Evolutionary conservation across 805 yeast species (phyloP).

Genomic region (Saccharomycopsis fermentans): DNA sequence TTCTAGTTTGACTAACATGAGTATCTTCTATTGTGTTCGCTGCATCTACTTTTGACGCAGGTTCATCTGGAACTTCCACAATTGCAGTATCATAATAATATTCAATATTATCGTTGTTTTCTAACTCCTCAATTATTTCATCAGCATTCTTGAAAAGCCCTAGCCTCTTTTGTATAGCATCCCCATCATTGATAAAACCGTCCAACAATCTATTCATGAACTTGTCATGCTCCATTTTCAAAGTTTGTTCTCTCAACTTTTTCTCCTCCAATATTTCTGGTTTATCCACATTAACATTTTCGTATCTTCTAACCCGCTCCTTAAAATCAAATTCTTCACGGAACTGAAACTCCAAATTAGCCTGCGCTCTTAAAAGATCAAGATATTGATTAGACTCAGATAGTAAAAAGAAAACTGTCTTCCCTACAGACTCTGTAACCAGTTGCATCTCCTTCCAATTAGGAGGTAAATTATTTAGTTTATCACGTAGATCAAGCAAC

Average conservation of each 20-base stretch:
- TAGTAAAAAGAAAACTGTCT: constrained; percentile 37
- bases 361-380: constrained; percentile 45
- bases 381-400: constrained; percentile 56
- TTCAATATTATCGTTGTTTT: constrained; percentile 3
- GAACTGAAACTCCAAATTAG: constrained; percentile 45
- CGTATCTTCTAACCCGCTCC: constrained; percentile 19
- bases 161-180: constrained; percentile 30
- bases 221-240: constrained; percentile 26
- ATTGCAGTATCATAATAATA: constrained; percentile 10
- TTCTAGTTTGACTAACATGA: neutral
- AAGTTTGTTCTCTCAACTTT: constrained; percentile 11
- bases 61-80: neutral
- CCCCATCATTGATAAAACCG: constrained; percentile 42
- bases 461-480: constrained; percentile 4
- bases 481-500: constrained; percentile 6
- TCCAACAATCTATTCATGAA: constrained; percentile 39
- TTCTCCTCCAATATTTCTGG: neutral
- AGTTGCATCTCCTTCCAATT: constrained; percentile 6
- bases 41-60: neutral
- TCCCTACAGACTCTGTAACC: constrained; percentile 22
- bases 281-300: constrained; percentile 27
- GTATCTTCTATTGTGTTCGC: neutral
- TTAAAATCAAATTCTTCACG: constrained; percentile 37
- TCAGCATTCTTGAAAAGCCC: constrained; percentile 24
- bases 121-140: constrained; percentile 30